These are phyloP conservation scores for Elongisporangium senticosum DNA, from an alignment of 352 stramenopile species.

Conservation along the genomic window DNA sequence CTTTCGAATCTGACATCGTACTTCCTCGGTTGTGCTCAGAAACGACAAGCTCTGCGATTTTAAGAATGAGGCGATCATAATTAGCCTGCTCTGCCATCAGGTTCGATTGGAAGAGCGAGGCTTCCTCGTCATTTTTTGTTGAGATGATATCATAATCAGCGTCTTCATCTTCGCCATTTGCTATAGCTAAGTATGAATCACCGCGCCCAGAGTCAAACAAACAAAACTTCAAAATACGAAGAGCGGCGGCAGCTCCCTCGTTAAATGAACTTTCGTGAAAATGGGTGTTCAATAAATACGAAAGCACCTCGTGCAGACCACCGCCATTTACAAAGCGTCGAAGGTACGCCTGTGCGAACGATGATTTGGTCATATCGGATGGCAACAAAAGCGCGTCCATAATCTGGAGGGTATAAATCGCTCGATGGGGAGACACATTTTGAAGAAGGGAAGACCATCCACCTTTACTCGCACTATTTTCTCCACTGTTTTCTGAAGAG, in stretches of 20 bases:
- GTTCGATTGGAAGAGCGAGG: constrained; percentile 21
- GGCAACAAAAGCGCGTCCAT: constrained; percentile 79
- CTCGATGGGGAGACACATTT: constrained; percentile 69
- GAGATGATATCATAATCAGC: constrained; percentile 13
- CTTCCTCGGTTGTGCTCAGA: constrained; percentile 47
- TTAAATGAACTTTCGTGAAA: constrained; percentile 74
- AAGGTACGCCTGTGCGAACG: constrained; percentile 63
- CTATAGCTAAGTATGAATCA: constrained; percentile 34
- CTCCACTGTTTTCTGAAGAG: constrained; percentile 10
- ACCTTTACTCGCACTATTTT: constrained; percentile 13
- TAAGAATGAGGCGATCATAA: constrained; percentile 68
- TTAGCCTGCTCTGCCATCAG: constrained; percentile 50
- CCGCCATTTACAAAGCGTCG: constrained; percentile 65
- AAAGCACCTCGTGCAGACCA: constrained; percentile 78
- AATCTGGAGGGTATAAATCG: constrained; percentile 86
- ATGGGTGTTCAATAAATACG: constrained; percentile 74
- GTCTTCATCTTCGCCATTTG: constrained; percentile 18
- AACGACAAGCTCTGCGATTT: constrained; percentile 74
- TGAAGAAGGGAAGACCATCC: constrained; percentile 69
- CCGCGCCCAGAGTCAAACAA: constrained; percentile 67
- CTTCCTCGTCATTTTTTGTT: constrained; percentile 3
- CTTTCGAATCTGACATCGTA: constrained; percentile 21
- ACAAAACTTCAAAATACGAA: constrained; percentile 82
- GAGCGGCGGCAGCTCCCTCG: constrained; percentile 74
- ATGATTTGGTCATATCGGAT: constrained; percentile 47